Evolutionary conservation across 2,329 filamentous ascomycete species (phyloP).

Genomic region (Colletotrichum sp.): DNA sequence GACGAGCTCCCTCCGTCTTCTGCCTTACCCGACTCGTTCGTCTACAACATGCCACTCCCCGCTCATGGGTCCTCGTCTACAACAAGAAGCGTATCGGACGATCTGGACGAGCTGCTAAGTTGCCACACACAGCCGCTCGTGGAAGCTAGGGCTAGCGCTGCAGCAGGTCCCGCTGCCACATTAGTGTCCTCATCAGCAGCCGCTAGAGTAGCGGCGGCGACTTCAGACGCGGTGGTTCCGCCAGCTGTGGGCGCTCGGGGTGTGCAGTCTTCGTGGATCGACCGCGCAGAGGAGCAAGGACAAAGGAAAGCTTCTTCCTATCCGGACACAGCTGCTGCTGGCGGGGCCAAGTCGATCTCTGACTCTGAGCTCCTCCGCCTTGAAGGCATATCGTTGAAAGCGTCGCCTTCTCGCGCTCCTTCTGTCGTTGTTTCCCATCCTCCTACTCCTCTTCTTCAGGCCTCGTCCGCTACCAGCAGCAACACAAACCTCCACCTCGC

Average conservation of each 20-base stretch:
- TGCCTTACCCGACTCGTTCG: conserved; percentile 20
- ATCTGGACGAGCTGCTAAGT: conserved; percentile 21
- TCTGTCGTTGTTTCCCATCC: conserved; percentile 20
- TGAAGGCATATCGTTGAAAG: conserved; percentile 51
- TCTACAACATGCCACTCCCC: conserved; percentile 20
- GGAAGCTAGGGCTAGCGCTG: conserved; percentile 19
- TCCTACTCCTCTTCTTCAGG: conserved; percentile 27
- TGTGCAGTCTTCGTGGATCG: conserved; percentile 20
- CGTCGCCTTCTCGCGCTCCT: conserved; percentile 24
- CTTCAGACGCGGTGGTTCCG: neutral
- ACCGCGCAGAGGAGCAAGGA: conserved; percentile 1
- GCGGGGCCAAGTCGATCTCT: conserved; percentile 42
- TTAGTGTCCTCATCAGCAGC: conserved; percentile 13
- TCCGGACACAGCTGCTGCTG: conserved; percentile 21
- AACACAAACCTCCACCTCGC: conserved; percentile 31
- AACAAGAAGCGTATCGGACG: conserved; percentile 21
- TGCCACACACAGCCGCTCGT: conserved; percentile 17
- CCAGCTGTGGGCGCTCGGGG: conserved; percentile 12
- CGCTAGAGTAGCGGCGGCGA: conserved; percentile 10
- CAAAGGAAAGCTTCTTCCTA: conserved; percentile 24
- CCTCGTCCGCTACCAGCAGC: conserved; percentile 30
- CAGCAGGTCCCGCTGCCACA: conserved; percentile 22
- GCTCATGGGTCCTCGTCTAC: conserved; percentile 15
- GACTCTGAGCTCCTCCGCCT: conserved; percentile 53
- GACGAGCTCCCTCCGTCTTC: conserved; percentile 9